A percentile compares a stretch with the other conserved stretches of the same genome.
phyloP scores from a whole-genome alignment of 2,329 filamentous ascomycete species.

The Acarospora socialis region DNA sequence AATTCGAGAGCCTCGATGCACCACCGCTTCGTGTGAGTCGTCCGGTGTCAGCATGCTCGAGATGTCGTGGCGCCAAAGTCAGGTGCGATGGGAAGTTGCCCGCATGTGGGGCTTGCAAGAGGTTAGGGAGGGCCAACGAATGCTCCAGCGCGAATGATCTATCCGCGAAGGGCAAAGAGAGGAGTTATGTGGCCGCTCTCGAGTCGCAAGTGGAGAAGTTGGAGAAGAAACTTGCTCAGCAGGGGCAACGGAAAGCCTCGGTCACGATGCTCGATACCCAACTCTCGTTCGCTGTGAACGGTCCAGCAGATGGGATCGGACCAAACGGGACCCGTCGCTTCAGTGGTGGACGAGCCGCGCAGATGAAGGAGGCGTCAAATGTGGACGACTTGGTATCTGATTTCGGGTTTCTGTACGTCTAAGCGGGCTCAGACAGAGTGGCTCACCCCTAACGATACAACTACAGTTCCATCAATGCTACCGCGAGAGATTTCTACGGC shows the following conservation, averaged over 20 bases:
- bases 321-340: conserved; percentile 50
- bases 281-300: conserved; percentile 43
- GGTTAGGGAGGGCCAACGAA: conserved; percentile 69
- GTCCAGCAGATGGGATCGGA: conserved; percentile 46
- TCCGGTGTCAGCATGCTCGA: conserved; percentile 64
- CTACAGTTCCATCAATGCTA: conserved; percentile 76
- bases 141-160: conserved; percentile 93
- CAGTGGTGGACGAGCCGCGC: conserved; percentile 29
- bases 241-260: conserved; percentile 56
- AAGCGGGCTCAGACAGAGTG: conserved; percentile 2
- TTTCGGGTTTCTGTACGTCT: conserved; percentile 70
- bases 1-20: conserved; percentile 4
- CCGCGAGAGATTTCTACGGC: conserved; percentile 82
- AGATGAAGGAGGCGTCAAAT: conserved; percentile 59
- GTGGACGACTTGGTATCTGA: conserved; percentile 88
- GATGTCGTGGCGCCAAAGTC: conserved; percentile 83
- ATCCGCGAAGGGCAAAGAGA: conserved; percentile 86
- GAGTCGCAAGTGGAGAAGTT: conserved; percentile 82
- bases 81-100: conserved; percentile 97
- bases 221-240: conserved; percentile 60
- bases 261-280: conserved; percentile 47
- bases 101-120: conserved; percentile 88
- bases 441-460: conserved; percentile 11
- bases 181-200: conserved; percentile 93
- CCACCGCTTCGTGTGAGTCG: conserved; percentile 59